phyloP scores from a whole-genome alignment of 345 rosid genomes.

The Carallia pectinifolia region DNA sequence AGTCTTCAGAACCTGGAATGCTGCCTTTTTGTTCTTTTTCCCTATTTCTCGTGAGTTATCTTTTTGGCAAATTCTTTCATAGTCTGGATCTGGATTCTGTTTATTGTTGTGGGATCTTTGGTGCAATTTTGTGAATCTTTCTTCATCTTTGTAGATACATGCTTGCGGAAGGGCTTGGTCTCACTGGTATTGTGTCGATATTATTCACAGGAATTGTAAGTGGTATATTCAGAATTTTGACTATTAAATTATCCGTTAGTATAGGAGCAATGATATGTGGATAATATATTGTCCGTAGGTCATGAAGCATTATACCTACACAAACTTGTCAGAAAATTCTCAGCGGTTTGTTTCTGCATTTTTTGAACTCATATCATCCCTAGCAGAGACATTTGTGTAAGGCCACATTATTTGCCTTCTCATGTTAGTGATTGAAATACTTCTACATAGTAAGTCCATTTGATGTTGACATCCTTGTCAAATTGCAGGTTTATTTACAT shows the following conservation, averaged over 20 bases:
- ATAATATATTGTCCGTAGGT: slow-evolving; percentile 38
- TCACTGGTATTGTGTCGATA: slow-evolving; percentile 96
- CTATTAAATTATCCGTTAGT: background rate
- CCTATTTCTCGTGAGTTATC: slow-evolving; percentile 82
- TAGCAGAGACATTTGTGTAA: slow-evolving; percentile 96
- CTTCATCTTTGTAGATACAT: slow-evolving; percentile 59
- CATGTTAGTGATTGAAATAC: slow-evolving; percentile 12
- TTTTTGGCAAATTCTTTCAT: slow-evolving; percentile 6
- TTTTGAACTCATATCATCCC: slow-evolving; percentile 92
- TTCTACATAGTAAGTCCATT: slow-evolving; percentile 2
- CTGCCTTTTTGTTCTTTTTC: slow-evolving; percentile 96
- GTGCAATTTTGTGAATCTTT: slow-evolving; percentile 8
- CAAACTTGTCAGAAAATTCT: slow-evolving; percentile 91
- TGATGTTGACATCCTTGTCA: slow-evolving; percentile 20
- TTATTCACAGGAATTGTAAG: slow-evolving; percentile 97
- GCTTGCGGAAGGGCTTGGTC: slow-evolving; percentile 99
- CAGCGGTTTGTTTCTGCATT: slow-evolving; percentile 90
- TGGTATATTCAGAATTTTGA: slow-evolving; percentile 6
- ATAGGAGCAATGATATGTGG: slow-evolving; percentile 12
- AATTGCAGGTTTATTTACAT: slow-evolving; percentile 89
- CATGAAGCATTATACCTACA: slow-evolving; percentile 93
- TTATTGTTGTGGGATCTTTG: background rate
- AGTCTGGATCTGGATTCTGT: slow-evolving; percentile 3
- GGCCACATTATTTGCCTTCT: slow-evolving; percentile 22
- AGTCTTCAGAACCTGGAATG: slow-evolving; percentile 98